phyloP scores from a whole-genome alignment of 140 eudicot genomes.

The Ambrosia hybrid region DNA sequence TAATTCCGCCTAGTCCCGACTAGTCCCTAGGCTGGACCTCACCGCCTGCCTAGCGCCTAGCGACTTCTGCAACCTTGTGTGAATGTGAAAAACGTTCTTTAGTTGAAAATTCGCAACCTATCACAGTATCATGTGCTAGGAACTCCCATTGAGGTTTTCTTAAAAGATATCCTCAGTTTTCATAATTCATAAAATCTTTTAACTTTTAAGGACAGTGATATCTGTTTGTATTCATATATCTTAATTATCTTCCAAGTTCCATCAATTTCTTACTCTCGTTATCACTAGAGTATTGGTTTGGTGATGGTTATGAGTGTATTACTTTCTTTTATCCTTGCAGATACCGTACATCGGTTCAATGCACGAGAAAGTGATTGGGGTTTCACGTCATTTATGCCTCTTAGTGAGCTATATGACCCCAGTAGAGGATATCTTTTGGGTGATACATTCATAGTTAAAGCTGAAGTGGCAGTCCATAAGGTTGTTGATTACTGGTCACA shows the following conservation, averaged over 20 bases:
- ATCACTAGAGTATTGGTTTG: constrained; percentile 3
- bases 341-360: constrained; percentile 77
- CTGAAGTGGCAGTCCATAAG: constrained; percentile 74
- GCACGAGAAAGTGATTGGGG: constrained; percentile 97
- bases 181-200: not conserved
- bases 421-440: constrained; percentile 69
- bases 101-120: not conserved
- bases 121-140: not conserved
- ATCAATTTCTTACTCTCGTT: constrained; percentile 9
- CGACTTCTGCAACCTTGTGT: too few species aligned
- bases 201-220: not conserved
- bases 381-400: constrained; percentile 93
- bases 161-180: not conserved
- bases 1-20: too few species aligned
- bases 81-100: not conserved
- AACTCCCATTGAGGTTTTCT: too few species aligned
- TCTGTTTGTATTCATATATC: not conserved
- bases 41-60: too few species aligned
- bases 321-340: constrained; percentile 39
- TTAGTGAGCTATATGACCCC: constrained; percentile 76
- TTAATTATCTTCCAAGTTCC: not conserved
- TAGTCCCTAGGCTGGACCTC: too few species aligned
- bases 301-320: not conserved
- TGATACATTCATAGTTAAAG: constrained; percentile 78
- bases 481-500: constrained; percentile 81